These are phyloP conservation scores for Ceratobasidium sp. DNA, from an alignment of 1,284 basidiomycete species.

Conservation along the genomic window DNA sequence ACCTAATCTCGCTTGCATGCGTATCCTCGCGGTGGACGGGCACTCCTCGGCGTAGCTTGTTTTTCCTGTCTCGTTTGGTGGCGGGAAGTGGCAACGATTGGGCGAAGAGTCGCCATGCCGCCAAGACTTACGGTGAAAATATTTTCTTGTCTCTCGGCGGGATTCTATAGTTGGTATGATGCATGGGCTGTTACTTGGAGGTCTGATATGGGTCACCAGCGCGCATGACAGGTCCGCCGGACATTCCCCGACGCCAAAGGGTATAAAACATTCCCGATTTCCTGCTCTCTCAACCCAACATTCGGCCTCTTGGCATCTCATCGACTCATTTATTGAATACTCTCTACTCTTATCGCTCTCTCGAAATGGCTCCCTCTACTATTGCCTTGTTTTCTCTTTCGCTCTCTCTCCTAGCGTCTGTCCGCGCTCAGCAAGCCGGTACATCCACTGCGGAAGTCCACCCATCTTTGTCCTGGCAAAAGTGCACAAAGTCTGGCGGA, in stretches of 20 bases:
- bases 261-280: background rate
- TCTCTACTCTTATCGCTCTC: background rate
- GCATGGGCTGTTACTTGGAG: background rate
- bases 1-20: background rate
- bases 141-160: background rate
- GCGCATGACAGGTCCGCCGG: background rate
- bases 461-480: constrained; percentile 41
- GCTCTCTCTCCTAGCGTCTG: constrained; percentile 41
- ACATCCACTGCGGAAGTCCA: constrained; percentile 42
- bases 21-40: constrained; percentile 6
- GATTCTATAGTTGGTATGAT: background rate
- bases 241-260: constrained; percentile 3
- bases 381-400: constrained; percentile 27
- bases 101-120: constrained; percentile 5
- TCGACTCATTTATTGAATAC: background rate
- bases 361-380: constrained; percentile 24
- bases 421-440: constrained; percentile 43
- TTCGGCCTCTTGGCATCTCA: background rate
- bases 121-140: constrained; percentile 1
- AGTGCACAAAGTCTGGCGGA: constrained; percentile 43
- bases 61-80: background rate
- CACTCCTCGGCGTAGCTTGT: constrained; percentile 15
- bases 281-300: background rate
- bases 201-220: background rate
- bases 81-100: background rate